These are phyloP conservation scores for Knoxia roxburghii DNA, from an alignment of 257 asterid genomes.

Conservation along the genomic window DNA sequence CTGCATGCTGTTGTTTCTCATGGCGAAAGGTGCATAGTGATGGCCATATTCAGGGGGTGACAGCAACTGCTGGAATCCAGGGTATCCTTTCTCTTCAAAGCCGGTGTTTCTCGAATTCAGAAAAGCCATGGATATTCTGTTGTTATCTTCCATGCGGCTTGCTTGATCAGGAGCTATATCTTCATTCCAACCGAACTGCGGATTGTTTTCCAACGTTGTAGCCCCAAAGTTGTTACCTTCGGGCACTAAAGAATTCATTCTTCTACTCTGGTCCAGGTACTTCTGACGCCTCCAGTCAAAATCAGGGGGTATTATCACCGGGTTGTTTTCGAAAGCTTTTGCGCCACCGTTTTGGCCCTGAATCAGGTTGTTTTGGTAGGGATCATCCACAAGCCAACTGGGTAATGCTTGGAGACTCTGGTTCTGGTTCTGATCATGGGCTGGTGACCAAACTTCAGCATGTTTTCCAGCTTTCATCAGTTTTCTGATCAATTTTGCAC, in stretches of 20 bases:
- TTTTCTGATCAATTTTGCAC: conserved; percentile 28
- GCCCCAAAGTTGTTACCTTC: conserved; percentile 12
- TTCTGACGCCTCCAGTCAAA: conserved; percentile 16
- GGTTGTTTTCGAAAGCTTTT: conserved; percentile 13
- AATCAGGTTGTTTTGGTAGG: conserved; percentile 19
- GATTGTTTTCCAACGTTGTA: conserved; percentile 14
- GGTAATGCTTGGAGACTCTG: conserved; percentile 8
- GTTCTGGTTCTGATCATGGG: conserved; percentile 9
- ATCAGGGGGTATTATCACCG: conserved; percentile 9
- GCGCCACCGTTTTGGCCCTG: conserved; percentile 18
- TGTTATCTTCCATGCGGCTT: conserved; percentile 13
- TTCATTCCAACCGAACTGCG: conserved; percentile 22
- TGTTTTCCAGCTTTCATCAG: conserved; percentile 43
- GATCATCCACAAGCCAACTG: conserved; percentile 17
- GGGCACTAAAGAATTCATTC: conserved; percentile 10
- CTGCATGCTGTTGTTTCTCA: conserved; percentile 23
- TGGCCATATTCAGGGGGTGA: conserved; percentile 21
- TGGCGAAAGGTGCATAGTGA: conserved; percentile 19
- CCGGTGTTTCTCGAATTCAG: conserved; percentile 6
- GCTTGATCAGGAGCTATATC: conserved; percentile 10
- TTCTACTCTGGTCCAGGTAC: conserved; percentile 15
- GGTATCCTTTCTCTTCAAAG: conserved; percentile 16
- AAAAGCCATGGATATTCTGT: conserved; percentile 16
- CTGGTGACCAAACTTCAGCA: conserved; percentile 46
- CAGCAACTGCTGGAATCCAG: conserved; percentile 17